Base-by-base conservation (phyloP, 208 protist species). In the Acanthamoeba healyi region DNA sequence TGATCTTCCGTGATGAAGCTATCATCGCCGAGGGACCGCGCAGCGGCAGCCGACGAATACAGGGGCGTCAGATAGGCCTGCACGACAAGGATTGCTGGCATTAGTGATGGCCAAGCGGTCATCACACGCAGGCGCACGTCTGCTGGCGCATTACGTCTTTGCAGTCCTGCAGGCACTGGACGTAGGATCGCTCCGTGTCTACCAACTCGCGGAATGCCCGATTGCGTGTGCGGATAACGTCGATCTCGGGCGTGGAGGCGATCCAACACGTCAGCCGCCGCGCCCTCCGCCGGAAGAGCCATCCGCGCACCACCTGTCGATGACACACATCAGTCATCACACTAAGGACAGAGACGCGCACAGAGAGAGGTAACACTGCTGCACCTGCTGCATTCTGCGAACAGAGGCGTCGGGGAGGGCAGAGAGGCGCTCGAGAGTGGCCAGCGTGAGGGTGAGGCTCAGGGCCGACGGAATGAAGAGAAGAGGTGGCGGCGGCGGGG, bases 341-440 rank as follows among this genome's bases (percentile, higher is more conserved):
- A 26, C 2, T 26, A 26, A 32, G 19, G 58, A 65, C 26, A 65
- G 24, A 32, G 9, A 32, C 26, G 58, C 4, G 58, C 19, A 26
- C 58, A 32, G n/a, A n/a, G n/a, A n/a, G n/a, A n/a, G n/a, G n/a
- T n/a, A n/a, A n/a, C n/a, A n/a, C n/a, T n/a, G n/a, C n/a, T n/a
- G 49, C 15, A 77, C 67, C 67, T 77, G 4, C 38, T 77, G 67
- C 67, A 77, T 77, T 22, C 67, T 36, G 7, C 67, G 67, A 22
- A 77, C 22, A 36, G n/a, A 2, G 3, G 36, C 24, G 38, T 77
- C 67, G 38, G 67, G 67, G 5, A 77, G 29, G n/a, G 67, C 38
- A 10, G 67, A 77, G 32, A 77, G 67, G 67, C 67, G 67, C 67
- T 77, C 36, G 38, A 77, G 67, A 1, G 67, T 77, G 67, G 29